These are phyloP conservation scores for Phlebiopsis flavidoalba DNA, from an alignment of 768 basidiomycete species.

Conservation along the genomic window DNA sequence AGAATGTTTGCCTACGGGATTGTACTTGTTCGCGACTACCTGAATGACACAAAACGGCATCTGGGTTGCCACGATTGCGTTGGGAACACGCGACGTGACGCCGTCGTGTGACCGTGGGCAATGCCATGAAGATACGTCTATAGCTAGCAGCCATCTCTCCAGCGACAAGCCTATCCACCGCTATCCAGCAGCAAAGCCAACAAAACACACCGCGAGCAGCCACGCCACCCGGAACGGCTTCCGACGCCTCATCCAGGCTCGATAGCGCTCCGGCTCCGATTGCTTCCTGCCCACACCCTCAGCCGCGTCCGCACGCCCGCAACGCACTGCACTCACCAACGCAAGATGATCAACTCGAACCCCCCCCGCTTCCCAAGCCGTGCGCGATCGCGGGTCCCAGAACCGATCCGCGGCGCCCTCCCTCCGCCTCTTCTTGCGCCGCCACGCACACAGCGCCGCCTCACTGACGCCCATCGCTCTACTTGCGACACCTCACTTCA, in stretches of 20 bases:
- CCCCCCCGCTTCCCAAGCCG: too few relatives aligned
- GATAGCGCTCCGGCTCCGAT: conserved; percentile 59
- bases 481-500: too few relatives aligned
- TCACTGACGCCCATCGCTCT: conserved; percentile 83
- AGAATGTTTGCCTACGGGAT: conserved; percentile 93
- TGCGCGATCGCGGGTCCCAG: conserved; percentile 77
- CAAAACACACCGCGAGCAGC: too few relatives aligned
- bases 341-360: conserved; percentile 82
- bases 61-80: conserved; percentile 34
- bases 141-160: conserved; percentile 57
- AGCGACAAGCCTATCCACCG: conserved; percentile 54
- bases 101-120: conserved; percentile 88
- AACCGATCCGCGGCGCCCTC: conserved; percentile 59
- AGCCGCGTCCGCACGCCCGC: background rate
- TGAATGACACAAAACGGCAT: conserved; percentile 56
- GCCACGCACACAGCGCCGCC: conserved; percentile 50
- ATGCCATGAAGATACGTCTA: conserved; percentile 63
- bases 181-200: too few relatives aligned
- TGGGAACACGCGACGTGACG: conserved; percentile 66
- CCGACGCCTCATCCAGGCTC: conserved; percentile 60
- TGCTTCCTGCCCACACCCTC: conserved; percentile 56
- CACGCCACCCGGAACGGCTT: conserved; percentile 72
- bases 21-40: conserved; percentile 95
- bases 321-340: conserved; percentile 49
- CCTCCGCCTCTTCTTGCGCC: conserved; percentile 20